Conservation (phyloP, 345 rosid species). For the Cardamine chenopodiifolia region DNA sequence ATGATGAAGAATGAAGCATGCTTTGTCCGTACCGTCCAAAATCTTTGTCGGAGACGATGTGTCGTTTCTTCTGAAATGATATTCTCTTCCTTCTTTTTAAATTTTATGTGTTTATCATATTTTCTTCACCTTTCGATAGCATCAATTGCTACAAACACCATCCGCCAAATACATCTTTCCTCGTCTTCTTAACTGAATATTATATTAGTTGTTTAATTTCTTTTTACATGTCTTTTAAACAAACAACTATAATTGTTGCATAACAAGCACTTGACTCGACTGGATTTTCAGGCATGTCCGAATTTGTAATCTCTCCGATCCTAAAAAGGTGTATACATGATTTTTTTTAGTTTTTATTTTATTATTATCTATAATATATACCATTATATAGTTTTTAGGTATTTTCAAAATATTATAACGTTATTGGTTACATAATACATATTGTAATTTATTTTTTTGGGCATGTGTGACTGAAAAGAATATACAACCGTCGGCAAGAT, state of each 20-base stretch:
- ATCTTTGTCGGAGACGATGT: constrained; percentile 60
- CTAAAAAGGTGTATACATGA: not conserved
- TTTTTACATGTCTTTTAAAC: not conserved
- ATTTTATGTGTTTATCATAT: constrained; percentile 22
- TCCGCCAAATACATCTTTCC: constrained; percentile 34
- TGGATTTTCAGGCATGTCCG: not conserved
- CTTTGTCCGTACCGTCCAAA: constrained; percentile 45
- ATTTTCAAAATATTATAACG: too few relatives aligned
- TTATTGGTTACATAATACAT: too few relatives aligned
- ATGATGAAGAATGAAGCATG: constrained; percentile 39
- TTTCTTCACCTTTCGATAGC: not conserved
- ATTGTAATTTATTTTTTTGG: too few relatives aligned
- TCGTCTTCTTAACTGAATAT: not conserved
- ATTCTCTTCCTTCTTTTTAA: constrained; percentile 7
- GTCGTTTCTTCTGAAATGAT: constrained; percentile 45
- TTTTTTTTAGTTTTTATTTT: not conserved
- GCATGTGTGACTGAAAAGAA: too few relatives aligned
- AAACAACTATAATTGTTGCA: not conserved
- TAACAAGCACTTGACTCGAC: not conserved
- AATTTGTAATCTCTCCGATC: not conserved
- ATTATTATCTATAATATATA: not conserved
- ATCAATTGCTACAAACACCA: constrained; percentile 9
- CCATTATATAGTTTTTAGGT: too few relatives aligned
- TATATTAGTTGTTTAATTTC: not conserved
- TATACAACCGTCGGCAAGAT: too few relatives aligned